Evolutionary conservation across 2,329 filamentous ascomycete genomes (phyloP).

Genomic region (Plectosphaerella cucumerina): DNA sequence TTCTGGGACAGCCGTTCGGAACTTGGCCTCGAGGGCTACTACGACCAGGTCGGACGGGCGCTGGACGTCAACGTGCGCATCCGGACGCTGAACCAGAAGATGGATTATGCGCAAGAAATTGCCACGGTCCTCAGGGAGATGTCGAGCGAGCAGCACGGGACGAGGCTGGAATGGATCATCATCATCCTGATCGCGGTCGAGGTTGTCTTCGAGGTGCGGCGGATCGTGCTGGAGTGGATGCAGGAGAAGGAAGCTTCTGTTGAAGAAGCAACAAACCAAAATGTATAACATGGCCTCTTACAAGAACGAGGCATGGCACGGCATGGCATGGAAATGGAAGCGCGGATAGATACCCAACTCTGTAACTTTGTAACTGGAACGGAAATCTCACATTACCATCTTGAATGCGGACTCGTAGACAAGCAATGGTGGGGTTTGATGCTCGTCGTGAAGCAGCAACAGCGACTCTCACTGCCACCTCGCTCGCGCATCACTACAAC

Average conservation of each 20-base stretch:
- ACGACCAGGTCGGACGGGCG: constrained; percentile 85
- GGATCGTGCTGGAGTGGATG: constrained; percentile 62
- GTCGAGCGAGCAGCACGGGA: constrained; percentile 84
- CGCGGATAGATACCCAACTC: constrained; percentile 2
- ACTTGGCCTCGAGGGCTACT: constrained; percentile 87
- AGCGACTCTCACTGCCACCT: too few species aligned
- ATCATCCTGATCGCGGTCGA: constrained; percentile 91
- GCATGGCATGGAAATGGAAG: neutral
- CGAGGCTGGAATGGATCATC: constrained; percentile 91
- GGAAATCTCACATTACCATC: neutral
- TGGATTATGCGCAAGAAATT: constrained; percentile 97
- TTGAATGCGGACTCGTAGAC: neutral
- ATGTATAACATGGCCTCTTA: neutral
- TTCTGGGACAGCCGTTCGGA: constrained; percentile 95
- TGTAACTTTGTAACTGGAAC: neutral
- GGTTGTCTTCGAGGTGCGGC: constrained; percentile 78
- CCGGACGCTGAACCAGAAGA: constrained; percentile 89
- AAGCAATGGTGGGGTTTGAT: too few species aligned
- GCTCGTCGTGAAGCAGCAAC: too few species aligned
- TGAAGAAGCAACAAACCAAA: neutral
- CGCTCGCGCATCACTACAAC: too few species aligned
- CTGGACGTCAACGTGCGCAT: constrained; percentile 91
- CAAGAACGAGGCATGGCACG: neutral
- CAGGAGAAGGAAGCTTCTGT: constrained; percentile 27
- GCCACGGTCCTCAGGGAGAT: constrained; percentile 83